Percentiles rank a stretch among this genome's conserved stretches.
Evolutionary conservation across 2,329 filamentous ascomycete genomes (phyloP).

Genomic region (Pestalotiopsis sp.): DNA sequence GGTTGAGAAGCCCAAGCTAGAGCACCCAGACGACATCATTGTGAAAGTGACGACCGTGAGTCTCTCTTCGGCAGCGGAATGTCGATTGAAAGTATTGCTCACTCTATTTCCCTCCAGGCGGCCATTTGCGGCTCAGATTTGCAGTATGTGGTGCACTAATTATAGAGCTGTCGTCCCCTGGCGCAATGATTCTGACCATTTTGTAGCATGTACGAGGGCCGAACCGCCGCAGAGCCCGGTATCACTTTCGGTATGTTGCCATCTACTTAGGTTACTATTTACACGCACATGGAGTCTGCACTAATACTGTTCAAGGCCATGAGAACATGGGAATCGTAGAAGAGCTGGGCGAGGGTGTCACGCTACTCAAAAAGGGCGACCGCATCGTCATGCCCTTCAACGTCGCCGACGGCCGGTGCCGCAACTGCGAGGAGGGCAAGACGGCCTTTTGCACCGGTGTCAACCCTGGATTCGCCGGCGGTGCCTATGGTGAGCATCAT

Average conservation of each 20-base stretch:
- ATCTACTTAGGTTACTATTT: neutral
- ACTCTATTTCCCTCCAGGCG: neutral
- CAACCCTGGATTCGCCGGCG: conserved; percentile 62
- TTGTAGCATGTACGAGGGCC: conserved; percentile 65
- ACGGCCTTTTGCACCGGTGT: conserved; percentile 69
- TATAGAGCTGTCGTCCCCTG: conserved; percentile 2
- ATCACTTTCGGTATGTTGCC: conserved; percentile 57
- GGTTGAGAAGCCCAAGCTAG: conserved; percentile 57
- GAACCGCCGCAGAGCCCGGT: conserved; percentile 63
- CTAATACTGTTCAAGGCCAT: conserved; percentile 35
- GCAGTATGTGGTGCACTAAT: conserved; percentile 35
- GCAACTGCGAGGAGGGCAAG: conserved; percentile 65
- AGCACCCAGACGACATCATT: conserved; percentile 67
- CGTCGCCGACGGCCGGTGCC: conserved; percentile 64
- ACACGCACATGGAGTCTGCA: accelerated
- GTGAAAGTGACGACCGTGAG: conserved; percentile 65
- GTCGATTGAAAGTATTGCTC: neutral
- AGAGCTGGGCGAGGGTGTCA: conserved; percentile 60
- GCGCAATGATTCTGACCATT: conserved; percentile 19
- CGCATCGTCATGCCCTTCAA: conserved; percentile 69
- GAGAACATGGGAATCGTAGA: conserved; percentile 64
- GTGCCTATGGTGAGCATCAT: conserved; percentile 46
- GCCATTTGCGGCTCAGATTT: conserved; percentile 59
- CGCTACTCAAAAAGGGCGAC: conserved; percentile 63
- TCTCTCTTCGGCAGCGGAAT: neutral